Conservation (phyloP, 2,329 filamentous ascomycete genomes). For the Phaeophleospora eucalypticola region DNA sequence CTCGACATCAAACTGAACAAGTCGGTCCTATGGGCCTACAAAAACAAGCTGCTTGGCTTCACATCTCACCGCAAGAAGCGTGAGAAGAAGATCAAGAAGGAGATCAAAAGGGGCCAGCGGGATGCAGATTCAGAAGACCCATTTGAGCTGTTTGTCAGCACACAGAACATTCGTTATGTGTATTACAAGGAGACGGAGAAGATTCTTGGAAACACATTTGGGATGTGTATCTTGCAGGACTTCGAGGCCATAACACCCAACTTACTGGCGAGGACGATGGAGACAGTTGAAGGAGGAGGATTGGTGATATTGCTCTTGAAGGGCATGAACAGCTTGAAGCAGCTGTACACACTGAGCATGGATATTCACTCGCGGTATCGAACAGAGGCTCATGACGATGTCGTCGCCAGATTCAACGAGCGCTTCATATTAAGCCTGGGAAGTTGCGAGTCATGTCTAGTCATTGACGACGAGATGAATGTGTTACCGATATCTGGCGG, state of each 20-base stretch:
- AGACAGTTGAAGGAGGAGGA: constrained; percentile 95
- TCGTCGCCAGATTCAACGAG: constrained; percentile 95
- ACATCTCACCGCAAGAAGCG: constrained; percentile 97
- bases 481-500: constrained; percentile 95
- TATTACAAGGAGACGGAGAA: constrained; percentile 99
- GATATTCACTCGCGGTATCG: constrained; percentile 95
- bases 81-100: constrained; percentile 96
- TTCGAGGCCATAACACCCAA: constrained; percentile 99
- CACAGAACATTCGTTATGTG: constrained; percentile 96
- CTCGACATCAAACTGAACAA: constrained; percentile 93
- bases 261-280: constrained; percentile 85
- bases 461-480: constrained; percentile 96
- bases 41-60: constrained; percentile 93
- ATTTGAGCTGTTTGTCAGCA: constrained; percentile 93
- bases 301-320: constrained; percentile 86
- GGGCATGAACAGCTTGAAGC: constrained; percentile 94
- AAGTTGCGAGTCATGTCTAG: constrained; percentile 89
- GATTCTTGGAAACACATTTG: constrained; percentile 95
- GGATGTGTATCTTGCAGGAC: constrained; percentile 97
- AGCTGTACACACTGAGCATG: constrained; percentile 95
- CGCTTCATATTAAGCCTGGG: constrained; percentile 92
- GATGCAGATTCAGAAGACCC: constrained; percentile 91
- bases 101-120: constrained; percentile 89
- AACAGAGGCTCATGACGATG: constrained; percentile 92
- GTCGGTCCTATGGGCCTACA: constrained; percentile 96